Conservation (phyloP, 345 rosid species). For the Balakata baccata region DNA sequence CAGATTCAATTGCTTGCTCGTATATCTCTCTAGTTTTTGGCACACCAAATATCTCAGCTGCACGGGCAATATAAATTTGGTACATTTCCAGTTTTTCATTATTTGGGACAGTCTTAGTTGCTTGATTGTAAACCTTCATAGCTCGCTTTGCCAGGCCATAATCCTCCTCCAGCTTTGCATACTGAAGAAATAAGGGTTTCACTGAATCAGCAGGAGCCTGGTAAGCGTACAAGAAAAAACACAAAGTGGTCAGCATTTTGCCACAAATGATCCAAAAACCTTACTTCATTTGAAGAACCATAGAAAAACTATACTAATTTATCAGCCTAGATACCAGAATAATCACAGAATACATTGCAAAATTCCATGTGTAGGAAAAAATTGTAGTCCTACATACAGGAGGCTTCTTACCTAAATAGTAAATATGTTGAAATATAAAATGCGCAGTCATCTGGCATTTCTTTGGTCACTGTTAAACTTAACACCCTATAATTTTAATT, state of each 20-base stretch:
- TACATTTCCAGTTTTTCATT: conserved; percentile 84
- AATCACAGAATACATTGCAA: background rate
- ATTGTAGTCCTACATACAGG: background rate
- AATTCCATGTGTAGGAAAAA: background rate
- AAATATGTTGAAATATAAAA: background rate
- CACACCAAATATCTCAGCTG: conserved; percentile 92
- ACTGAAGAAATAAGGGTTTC: conserved; percentile 85
- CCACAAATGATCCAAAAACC: background rate
- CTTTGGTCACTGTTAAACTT: background rate
- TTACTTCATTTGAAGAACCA: background rate
- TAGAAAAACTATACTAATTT: background rate
- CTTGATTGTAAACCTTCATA: conserved; percentile 92
- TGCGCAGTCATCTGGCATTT: background rate
- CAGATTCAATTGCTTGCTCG: conserved; percentile 92
- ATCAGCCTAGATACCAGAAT: conserved; percentile 4
- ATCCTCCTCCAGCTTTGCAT: conserved; percentile 95
- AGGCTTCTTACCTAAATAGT: background rate
- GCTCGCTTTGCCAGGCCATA: conserved; percentile 95
- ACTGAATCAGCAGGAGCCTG: conserved; percentile 93
- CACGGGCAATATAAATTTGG: conserved; percentile 85
- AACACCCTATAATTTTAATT: background rate
- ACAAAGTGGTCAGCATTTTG: conserved; percentile 17
- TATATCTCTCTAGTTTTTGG: conserved; percentile 93
- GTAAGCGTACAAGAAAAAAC: conserved; percentile 11
- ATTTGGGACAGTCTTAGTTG: conserved; percentile 86